Evolutionary conservation across 768 basidiomycete genomes (phyloP).

Genomic region (Harrya chromipes): DNA sequence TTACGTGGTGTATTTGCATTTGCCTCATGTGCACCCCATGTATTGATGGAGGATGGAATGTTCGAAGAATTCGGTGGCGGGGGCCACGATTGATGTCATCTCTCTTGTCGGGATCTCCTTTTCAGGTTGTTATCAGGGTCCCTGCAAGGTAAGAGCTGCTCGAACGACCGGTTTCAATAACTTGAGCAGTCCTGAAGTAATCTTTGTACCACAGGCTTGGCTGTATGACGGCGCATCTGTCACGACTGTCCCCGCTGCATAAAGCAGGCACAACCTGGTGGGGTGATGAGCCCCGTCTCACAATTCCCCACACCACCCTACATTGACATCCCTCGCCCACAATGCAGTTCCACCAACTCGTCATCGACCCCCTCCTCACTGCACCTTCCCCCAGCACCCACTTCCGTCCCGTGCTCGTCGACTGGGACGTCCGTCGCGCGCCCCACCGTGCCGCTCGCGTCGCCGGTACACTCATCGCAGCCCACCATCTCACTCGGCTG

Average conservation of each 20-base stretch:
- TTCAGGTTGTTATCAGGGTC: background rate
- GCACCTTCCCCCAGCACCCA: conserved; percentile 8
- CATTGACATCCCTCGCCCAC: conserved; percentile 4
- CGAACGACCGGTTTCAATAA: conserved; percentile 7
- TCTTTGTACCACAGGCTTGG: background rate
- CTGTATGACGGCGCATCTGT: background rate
- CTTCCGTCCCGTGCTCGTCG: conserved; percentile 24
- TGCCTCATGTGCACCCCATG: background rate
- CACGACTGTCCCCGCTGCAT: conserved; percentile 4
- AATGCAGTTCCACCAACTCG: conserved; percentile 15
- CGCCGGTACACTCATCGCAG: conserved; percentile 1
- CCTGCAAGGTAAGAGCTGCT: conserved; percentile 17
- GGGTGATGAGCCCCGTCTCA: background rate
- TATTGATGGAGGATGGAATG: background rate
- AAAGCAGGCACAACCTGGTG: conserved; percentile 8
- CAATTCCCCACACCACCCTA: background rate
- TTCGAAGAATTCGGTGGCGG: conserved; percentile 5
- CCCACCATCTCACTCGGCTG: conserved; percentile 34
- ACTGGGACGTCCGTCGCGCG: conserved; percentile 51
- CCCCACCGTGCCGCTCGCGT: conserved; percentile 30
- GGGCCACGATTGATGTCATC: background rate
- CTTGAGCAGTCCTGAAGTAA: background rate
- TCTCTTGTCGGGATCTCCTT: background rate
- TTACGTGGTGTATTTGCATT: background rate
- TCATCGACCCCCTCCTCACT: conserved; percentile 18